Evolutionary conservation across 2,329 filamentous ascomycete genomes (phyloP).

Genomic region (Cladosporium sp.): DNA sequence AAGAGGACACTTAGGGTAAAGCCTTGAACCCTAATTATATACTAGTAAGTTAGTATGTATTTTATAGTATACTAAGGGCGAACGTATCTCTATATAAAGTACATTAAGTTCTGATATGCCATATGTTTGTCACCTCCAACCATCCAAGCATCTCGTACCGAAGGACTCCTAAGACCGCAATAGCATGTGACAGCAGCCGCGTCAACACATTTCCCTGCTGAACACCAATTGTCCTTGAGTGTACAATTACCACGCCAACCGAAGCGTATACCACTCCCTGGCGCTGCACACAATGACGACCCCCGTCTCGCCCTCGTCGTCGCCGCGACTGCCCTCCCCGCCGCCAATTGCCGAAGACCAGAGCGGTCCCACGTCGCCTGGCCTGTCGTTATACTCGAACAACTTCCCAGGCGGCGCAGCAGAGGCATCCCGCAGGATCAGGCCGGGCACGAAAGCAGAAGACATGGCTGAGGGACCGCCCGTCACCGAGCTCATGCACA

Average conservation of each 20-base stretch:
- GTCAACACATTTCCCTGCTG: neutral
- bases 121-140: no score
- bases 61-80: no score
- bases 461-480: slow-evolving; percentile 94
- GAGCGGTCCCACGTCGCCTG: slow-evolving; percentile 75
- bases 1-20: no score
- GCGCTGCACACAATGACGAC: slow-evolving; percentile 23
- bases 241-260: neutral
- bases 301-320: slow-evolving; percentile 63
- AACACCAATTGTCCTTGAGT: neutral
- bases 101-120: no score
- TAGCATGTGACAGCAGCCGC: neutral
- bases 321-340: slow-evolving; percentile 89
- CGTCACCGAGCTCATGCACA: slow-evolving; percentile 79
- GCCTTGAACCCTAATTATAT: no score
- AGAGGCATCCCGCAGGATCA: slow-evolving; percentile 80
- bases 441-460: slow-evolving; percentile 84
- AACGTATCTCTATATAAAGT: no score
- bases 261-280: neutral
- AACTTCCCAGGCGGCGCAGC: slow-evolving; percentile 54
- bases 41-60: no score
- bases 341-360: slow-evolving; percentile 95
- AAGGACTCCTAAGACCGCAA: neutral
- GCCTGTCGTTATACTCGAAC: slow-evolving; percentile 52
- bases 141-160: no score